Evolutionary conservation across 2,329 filamentous ascomycete genomes (phyloP).

Genomic region (Pyrenochaeta sp.): DNA sequence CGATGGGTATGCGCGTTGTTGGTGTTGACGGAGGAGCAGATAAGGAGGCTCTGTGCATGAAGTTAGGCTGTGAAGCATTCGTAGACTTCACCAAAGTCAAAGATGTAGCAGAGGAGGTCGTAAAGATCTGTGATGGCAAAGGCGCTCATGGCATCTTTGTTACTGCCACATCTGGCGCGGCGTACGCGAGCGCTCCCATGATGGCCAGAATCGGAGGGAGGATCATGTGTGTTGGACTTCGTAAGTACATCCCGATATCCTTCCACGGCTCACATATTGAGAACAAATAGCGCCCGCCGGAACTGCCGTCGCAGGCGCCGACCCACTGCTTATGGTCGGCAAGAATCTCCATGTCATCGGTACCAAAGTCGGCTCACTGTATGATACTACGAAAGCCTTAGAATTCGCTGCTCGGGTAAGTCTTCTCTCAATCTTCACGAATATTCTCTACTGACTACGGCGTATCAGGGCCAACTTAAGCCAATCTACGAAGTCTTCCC

Average conservation of each 20-base stretch:
- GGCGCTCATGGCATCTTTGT: slow-evolving; percentile 46
- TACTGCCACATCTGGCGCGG: slow-evolving; percentile 29
- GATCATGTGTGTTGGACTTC: slow-evolving; percentile 60
- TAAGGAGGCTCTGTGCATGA: slow-evolving; percentile 32
- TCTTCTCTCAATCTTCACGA: not conserved
- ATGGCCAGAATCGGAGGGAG: slow-evolving; percentile 56
- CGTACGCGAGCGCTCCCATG: slow-evolving; percentile 30
- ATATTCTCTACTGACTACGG: not conserved
- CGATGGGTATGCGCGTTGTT: slow-evolving; percentile 41
- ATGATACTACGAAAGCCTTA: slow-evolving; percentile 51
- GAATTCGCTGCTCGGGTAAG: slow-evolving; percentile 56
- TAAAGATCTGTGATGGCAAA: slow-evolving; percentile 36
- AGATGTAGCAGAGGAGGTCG: slow-evolving; percentile 36
- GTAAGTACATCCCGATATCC: slow-evolving; percentile 39
- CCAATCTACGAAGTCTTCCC: slow-evolving; percentile 57
- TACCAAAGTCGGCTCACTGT: slow-evolving; percentile 53
- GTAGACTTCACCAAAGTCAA: slow-evolving; percentile 38
- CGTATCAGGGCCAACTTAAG: slow-evolving; percentile 50
- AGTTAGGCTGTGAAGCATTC: slow-evolving; percentile 39
- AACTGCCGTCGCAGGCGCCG: slow-evolving; percentile 27
- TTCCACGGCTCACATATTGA: slow-evolving; percentile 25
- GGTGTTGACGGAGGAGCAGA: slow-evolving; percentile 38
- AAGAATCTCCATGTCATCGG: slow-evolving; percentile 34
- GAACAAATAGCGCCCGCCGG: slow-evolving; percentile 33
- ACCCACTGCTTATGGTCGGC: slow-evolving; percentile 31